Base-by-base conservation (phyloP, 192 early-diverging fungal genomes). In the Allomyces arbusculus region DNA sequence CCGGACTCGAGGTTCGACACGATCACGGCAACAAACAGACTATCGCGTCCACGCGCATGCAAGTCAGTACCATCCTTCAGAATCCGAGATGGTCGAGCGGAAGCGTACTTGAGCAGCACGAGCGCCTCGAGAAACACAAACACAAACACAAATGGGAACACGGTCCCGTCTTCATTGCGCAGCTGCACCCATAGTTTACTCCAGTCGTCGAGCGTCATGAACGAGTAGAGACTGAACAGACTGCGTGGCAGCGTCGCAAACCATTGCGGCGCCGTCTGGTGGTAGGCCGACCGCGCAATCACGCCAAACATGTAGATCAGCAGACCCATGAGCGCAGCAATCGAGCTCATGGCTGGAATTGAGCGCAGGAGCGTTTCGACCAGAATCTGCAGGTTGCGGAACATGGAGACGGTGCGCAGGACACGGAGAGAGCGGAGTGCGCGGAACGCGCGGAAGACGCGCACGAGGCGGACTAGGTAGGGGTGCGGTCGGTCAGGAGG, bases 371-470 rank as follows among this genome's bases (percentile, higher is more conserved):
- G 61, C 20, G 61, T 61, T 19, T 24, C 24, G 24, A 65, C 65
- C 3, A 65, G 23, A 4, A 40, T 61, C 33, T 65, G 65, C 16
- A 65, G 61, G 10, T 23, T 58, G 24, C 65, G 65, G 24, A 65
- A 40, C 16, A 65, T 58, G 16, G 45, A 58, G 33, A 65, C 33
- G 25, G 65, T 61, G 24, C 65, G 45, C 16, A 65, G 61, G 5
- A 65, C 65, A 19, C 65, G 65, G 12, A 65, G 45, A 65, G 65
- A 65, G 24, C 65, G 65, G 25, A 65, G 45, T 19, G 65, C 65
- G 61, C 65, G 65, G 25, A 65, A 65, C 19, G 65, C 65, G 45
- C 65, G 45, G 24, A 65, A 28, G 25, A 65, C 28, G 24, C 65
- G 45, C 11, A 65, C 11, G 16, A 65, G 24, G 19, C 65, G 45